Conservation (phyloP, 2,329 filamentous ascomycete species). For the Arthrinium puccinioides region DNA sequence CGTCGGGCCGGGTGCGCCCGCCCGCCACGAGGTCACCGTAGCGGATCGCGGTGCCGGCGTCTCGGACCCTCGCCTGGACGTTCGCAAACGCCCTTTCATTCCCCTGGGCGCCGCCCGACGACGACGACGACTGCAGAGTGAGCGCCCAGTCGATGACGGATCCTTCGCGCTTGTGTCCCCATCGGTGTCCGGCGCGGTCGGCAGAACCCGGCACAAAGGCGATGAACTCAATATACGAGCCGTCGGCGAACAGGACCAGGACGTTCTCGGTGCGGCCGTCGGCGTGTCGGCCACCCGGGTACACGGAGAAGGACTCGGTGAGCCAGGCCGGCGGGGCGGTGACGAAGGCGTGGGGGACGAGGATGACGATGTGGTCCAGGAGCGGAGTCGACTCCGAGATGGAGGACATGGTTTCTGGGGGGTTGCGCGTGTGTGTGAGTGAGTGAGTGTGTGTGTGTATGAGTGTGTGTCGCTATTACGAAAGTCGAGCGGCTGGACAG, state of each 20-base stretch:
- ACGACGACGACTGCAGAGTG: conserved; percentile 23
- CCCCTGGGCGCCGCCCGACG: conserved; percentile 11
- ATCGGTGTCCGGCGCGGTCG: conserved; percentile 43
- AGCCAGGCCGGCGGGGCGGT: conserved; percentile 41
- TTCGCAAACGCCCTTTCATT: conserved; percentile 18
- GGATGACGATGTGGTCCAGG: conserved; percentile 59
- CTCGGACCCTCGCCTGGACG: conserved; percentile 28
- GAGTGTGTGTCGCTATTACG: too few species aligned
- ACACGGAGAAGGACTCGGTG: conserved; percentile 46
- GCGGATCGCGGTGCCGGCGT: conserved; percentile 23
- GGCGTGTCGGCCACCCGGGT: conserved; percentile 53
- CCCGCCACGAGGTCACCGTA: conserved; percentile 45
- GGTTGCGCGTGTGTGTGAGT: neutral
- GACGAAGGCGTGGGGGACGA: conserved; percentile 46
- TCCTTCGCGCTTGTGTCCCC: conserved; percentile 45
- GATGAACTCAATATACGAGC: conserved; percentile 60
- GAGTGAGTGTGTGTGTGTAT: neutral
- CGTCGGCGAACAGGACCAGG: conserved; percentile 55
- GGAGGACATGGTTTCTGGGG: conserved; percentile 2
- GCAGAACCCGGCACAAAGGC: conserved; percentile 43
- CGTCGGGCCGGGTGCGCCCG: conserved; percentile 47
- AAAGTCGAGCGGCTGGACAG: too few species aligned
- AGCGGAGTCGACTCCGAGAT: conserved; percentile 8
- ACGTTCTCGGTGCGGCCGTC: conserved; percentile 55
- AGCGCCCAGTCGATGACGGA: conserved; percentile 55